Conservation (phyloP, 2,329 filamentous ascomycete species). For the Penicillium psychrosexuale region DNA sequence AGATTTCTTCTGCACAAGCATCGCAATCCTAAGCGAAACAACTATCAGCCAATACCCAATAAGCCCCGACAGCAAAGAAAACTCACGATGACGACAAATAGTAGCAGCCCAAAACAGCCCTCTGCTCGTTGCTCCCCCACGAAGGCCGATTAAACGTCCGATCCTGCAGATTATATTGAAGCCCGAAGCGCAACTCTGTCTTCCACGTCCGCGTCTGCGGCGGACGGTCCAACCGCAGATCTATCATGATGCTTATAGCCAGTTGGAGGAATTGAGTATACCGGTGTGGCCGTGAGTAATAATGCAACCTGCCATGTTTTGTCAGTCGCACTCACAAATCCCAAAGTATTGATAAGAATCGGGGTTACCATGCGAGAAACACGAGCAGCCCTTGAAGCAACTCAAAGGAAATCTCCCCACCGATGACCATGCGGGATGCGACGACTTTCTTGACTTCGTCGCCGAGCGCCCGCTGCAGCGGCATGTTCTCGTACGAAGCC, state of each 20-base stretch:
- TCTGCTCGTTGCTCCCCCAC: neutral
- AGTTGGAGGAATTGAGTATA: neutral
- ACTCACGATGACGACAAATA: neutral
- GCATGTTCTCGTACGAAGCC: neutral
- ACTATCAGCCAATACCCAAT: neutral
- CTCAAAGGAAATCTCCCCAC: neutral
- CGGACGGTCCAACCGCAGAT: neutral
- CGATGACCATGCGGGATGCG: neutral
- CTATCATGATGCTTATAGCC: neutral
- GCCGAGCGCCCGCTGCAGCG: neutral
- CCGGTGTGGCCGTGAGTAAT: neutral
- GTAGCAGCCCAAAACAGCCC: neutral
- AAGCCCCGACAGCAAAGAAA: neutral
- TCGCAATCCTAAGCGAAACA: neutral
- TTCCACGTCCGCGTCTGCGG: neutral
- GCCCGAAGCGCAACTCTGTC: neutral
- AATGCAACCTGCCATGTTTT: neutral
- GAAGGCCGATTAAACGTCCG: neutral
- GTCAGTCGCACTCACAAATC: neutral
- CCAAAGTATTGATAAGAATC: neutral
- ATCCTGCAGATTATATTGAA: neutral
- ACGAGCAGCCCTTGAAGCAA: neutral
- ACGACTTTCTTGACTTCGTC: neutral
- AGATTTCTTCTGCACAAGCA: neutral
- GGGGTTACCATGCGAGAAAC: neutral